Conservation (phyloP, 23 red algal species). For the Porphyridium purpureum region DNA sequence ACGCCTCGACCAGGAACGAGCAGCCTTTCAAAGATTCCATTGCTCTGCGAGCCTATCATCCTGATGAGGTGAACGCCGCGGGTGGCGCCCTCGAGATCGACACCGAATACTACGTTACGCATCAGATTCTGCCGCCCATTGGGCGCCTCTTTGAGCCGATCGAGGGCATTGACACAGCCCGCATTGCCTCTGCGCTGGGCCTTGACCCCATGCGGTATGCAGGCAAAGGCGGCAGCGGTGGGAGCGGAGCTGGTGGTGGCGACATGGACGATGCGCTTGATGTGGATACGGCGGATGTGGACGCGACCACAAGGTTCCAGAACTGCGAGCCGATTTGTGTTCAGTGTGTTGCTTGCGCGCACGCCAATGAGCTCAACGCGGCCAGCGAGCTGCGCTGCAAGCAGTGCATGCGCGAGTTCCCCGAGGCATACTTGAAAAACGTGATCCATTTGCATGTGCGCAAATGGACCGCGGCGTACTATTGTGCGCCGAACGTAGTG, state of each 20-base stretch:
- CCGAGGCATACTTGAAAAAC: constrained; percentile 6
- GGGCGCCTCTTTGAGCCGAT: constrained; percentile 63
- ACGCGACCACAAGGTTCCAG: no score
- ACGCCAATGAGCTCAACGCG: no score
- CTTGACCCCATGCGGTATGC: no score
- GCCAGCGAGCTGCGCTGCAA: constrained; percentile 10
- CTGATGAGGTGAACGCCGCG: constrained; percentile 51
- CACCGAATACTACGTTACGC: constrained; percentile 68
- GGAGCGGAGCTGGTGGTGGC: no score
- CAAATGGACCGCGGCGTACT: constrained; percentile 29
- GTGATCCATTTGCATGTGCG: constrained; percentile 11
- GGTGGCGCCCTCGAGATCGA: constrained; percentile 36
- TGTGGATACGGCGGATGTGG: no score
- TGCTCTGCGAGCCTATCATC: constrained; percentile 54
- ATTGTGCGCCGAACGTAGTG: constrained; percentile 13
- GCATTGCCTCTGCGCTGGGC: constrained; percentile 39
- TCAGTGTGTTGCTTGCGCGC: no score
- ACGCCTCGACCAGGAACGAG: no score
- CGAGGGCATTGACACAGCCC: constrained; percentile 48
- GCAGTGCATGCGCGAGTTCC: constrained; percentile 14
- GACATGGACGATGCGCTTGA: no score
- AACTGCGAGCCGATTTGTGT: no score
- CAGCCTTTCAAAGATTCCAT: no score
- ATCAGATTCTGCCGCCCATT: constrained; percentile 68
- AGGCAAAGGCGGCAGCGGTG: no score